phyloP scores from a whole-genome alignment of 441 rosid species.

The Aleurites moluccanus region DNA sequence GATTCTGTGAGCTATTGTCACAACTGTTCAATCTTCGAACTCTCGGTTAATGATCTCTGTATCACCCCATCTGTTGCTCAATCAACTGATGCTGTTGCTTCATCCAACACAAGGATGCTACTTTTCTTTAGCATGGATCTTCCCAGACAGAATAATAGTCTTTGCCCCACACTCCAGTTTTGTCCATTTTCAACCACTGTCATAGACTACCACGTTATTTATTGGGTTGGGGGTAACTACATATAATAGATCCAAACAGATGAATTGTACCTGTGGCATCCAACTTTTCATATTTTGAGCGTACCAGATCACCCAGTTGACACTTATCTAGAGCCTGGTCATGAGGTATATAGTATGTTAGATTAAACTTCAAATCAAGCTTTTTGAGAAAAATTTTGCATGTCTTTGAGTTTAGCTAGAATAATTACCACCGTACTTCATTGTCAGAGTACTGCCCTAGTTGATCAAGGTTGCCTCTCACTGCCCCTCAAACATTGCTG shows the following conservation, averaged over 20 bases:
- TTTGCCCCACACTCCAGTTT: constrained; percentile 96
- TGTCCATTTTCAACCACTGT: constrained; percentile 92
- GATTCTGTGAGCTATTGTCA: constrained; percentile 94
- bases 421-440: constrained; percentile 73
- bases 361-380: not conserved
- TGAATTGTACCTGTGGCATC: constrained; percentile 56
- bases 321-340: constrained; percentile 78
- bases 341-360: not conserved
- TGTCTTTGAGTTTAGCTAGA: not conserved
- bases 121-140: constrained; percentile 82
- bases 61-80: constrained; percentile 88
- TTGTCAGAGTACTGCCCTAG: constrained; percentile 59
- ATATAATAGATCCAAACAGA: not conserved
- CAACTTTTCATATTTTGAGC: constrained; percentile 67
- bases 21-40: constrained; percentile 77
- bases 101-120: constrained; percentile 83
- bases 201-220: constrained; percentile 3
- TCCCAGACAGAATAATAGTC: constrained; percentile 84
- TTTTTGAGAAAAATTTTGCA: not conserved
- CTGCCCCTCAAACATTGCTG: constrained; percentile 88
- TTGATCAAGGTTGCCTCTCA: constrained; percentile 87
- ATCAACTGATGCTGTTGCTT: constrained; percentile 96
- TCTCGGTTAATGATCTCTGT: constrained; percentile 75
- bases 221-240: not conserved
- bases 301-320: constrained; percentile 72